These are phyloP conservation scores for Phytophthora citrophthora DNA, from an alignment of 352 stramenopile species.

Conservation along the genomic window DNA sequence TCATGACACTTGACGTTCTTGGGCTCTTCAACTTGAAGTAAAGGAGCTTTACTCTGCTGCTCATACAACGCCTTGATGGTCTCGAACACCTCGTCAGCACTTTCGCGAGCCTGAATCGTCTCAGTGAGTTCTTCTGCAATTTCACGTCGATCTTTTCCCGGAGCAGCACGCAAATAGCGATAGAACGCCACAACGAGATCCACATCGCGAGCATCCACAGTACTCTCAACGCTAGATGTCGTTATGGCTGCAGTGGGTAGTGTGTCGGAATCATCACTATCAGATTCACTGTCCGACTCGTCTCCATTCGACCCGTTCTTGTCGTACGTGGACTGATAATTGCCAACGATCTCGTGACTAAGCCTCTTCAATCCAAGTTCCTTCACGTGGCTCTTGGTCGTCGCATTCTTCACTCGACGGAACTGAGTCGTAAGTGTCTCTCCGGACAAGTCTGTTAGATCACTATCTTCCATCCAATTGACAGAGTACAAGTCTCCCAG, in stretches of 20 bases:
- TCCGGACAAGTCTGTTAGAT: conserved; percentile 75
- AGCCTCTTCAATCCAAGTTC: conserved; percentile 69
- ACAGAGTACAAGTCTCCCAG: conserved; percentile 91
- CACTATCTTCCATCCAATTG: conserved; percentile 93
- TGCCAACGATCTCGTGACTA: conserved; percentile 78
- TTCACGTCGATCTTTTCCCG: conserved; percentile 37
- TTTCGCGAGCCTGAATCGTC: conserved; percentile 54
- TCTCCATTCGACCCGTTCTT: conserved; percentile 33
- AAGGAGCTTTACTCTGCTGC: conserved; percentile 20
- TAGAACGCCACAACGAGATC: conserved; percentile 83
- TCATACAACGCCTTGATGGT: conserved; percentile 47
- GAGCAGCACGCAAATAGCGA: conserved; percentile 65
- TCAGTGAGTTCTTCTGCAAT: conserved; percentile 53
- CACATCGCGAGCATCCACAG: conserved; percentile 73
- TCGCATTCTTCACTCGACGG: conserved; percentile 70
- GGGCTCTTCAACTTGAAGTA: conserved; percentile 38
- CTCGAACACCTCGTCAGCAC: conserved; percentile 62
- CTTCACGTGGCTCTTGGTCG: conserved; percentile 85
- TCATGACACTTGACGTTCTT: conserved; percentile 49
- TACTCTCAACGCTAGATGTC: conserved; percentile 19
- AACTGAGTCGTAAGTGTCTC: conserved; percentile 87
- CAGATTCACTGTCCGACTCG: conserved; percentile 18
- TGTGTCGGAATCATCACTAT: conserved; percentile 4
- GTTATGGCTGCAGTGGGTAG: not conserved
- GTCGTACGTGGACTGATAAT: conserved; percentile 86